These are phyloP conservation scores for Syzygium malaccense DNA, from an alignment of 441 rosid genomes.

Conservation along the genomic window DNA sequence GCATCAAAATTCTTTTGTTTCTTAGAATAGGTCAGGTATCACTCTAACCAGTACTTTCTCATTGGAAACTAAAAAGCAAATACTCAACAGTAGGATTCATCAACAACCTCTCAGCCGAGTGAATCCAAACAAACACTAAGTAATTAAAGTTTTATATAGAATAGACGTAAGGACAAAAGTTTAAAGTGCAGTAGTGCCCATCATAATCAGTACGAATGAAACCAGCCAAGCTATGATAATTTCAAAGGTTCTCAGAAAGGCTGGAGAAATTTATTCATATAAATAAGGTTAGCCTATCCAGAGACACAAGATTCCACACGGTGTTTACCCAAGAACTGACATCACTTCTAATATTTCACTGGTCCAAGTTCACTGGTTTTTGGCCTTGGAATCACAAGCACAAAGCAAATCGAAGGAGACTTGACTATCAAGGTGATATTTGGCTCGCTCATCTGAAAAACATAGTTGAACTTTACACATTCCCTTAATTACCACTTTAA, in stretches of 20 bases:
- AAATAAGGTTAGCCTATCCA: background rate
- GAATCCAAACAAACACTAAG: background rate
- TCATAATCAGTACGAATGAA: background rate
- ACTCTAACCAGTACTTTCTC: background rate
- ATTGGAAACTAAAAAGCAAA: background rate
- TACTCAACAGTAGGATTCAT: background rate
- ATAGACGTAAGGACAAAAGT: background rate
- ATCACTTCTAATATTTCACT: background rate
- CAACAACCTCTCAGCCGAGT: background rate
- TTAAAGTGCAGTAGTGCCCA: background rate
- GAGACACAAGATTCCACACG: background rate
- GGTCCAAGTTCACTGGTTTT: background rate
- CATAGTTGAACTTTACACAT: background rate
- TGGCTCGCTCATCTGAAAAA: background rate
- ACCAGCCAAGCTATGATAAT: background rate
- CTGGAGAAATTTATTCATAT: background rate
- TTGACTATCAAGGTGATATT: background rate
- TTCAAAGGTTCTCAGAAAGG: background rate
- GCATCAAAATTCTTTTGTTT: background rate
- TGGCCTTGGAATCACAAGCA: background rate
- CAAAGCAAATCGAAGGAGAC: background rate
- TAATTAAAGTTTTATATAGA: background rate
- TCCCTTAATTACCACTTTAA: background rate
- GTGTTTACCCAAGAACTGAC: background rate
- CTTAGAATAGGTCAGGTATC: background rate